Base-by-base conservation (phyloP, 371 early-diverging fungal genomes). In the Amoeboaphelidium occidentale region DNA sequence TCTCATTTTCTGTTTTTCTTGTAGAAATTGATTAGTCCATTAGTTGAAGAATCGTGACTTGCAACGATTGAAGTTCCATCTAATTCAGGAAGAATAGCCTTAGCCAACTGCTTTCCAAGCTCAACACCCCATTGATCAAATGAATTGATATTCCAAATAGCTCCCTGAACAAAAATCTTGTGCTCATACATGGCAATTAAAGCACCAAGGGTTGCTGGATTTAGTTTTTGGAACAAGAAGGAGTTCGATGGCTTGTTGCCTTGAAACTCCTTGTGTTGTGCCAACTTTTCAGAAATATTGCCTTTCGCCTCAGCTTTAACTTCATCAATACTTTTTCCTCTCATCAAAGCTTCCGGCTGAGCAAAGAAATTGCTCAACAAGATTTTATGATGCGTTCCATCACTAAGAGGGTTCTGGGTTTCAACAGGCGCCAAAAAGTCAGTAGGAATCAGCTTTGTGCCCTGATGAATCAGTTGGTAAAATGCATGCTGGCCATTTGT, bases 401-500 rank as follows among this genome's bases (percentile, higher is more conserved):
- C 45, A 2, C 67, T 59, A 53, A 90, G 72, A 20, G 92, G 86
- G 67, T 90, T 89, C 51, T 78, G 81, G 17, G 87, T 73, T 57
- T 77, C 75, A 6, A 90, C 73, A 28, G 94, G 90, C 43, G 94
- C 86, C 49, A 98, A 61, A 69, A 98, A 92, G 64, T 98, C 99
- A 60, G 75, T 73, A 26, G 97, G 91, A 47, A 94, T 79, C 41
- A 91, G 57, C 64, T 90, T 84, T 42, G 97, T 94, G 46, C 97
- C 97, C 70, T 98, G 99, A 63, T 98, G 99, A 53, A 97, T 87
- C 53, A 97, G 70, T 67, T 98, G 99, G 64, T 97, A 98, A 70
- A 97, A 98, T 21, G 99, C 97, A 58, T 98, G 99, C 66, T 98
- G 99, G 48, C 89, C 90, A 66, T 97, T 92, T 58, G 99, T 98